Percentiles rank a stretch among this genome's conserved stretches.
Evolutionary conservation across 1,139 yeast genomes (phyloP).

Genomic region (Blastobotrys buckinghamii): DNA sequence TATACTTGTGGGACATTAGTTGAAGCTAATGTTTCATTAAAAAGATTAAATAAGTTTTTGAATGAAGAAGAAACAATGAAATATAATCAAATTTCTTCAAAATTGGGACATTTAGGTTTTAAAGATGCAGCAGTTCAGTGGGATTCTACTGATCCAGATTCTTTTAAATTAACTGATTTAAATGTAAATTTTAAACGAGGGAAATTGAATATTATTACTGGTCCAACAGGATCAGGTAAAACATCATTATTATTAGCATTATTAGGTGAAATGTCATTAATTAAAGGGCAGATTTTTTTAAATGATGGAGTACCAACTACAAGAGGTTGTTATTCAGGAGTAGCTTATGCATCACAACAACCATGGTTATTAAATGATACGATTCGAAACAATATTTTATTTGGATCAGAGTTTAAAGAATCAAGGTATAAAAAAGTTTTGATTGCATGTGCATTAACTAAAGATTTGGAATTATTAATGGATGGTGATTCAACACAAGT

Average conservation of each 20-base stretch:
- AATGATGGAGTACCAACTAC: conserved; percentile 82
- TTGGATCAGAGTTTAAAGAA: conserved; percentile 66
- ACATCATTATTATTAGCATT: conserved; percentile 84
- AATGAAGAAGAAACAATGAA: conserved; percentile 75
- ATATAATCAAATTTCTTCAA: conserved; percentile 59
- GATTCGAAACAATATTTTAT: conserved; percentile 54
- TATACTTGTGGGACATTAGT: conserved; percentile 80
- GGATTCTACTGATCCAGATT: conserved; percentile 39
- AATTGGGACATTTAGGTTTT: conserved; percentile 70
- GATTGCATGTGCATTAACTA: conserved; percentile 58
- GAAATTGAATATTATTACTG: conserved; percentile 76
- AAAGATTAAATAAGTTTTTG: conserved; percentile 75
- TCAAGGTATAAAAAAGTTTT: conserved; percentile 72
- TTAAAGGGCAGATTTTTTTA: conserved; percentile 64
- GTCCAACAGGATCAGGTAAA: conserved; percentile 96
- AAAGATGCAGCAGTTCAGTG: conserved; percentile 79
- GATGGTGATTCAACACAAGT: conserved; percentile 70
- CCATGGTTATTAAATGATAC: conserved; percentile 94
- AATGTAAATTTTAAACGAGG: conserved; percentile 62
- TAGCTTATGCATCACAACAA: conserved; percentile 88
- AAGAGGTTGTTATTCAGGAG: conserved; percentile 74
- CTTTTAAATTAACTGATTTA: conserved; percentile 67
- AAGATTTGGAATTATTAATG: conserved; percentile 71
- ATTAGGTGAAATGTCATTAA: conserved; percentile 85
- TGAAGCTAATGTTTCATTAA: conserved; percentile 83